Conservation (phyloP, 2,329 filamentous ascomycete species). For the Magnaporthiopsis rhizophila region DNA sequence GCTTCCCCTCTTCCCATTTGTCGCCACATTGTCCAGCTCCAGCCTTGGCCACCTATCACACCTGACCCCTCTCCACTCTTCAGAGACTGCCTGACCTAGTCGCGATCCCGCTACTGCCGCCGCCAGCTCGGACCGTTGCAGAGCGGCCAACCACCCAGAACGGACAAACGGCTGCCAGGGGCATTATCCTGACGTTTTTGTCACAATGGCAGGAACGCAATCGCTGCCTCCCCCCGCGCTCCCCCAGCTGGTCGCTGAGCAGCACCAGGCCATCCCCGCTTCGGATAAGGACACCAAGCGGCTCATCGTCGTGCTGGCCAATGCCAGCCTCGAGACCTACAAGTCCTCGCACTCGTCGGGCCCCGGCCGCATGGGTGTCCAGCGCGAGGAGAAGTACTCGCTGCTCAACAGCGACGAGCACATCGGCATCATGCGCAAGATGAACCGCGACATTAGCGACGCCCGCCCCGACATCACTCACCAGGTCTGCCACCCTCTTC, state of each 20-base stretch:
- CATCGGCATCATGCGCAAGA: conserved; percentile 98
- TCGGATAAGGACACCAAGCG: conserved; percentile 87
- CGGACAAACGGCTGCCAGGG: not conserved
- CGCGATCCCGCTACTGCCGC: not conserved
- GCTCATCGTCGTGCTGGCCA: conserved; percentile 91
- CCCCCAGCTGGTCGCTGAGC: conserved; percentile 87
- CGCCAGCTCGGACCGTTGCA: not conserved
- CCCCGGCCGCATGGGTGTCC: conserved; percentile 52
- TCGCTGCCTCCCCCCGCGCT: conserved; percentile 88
- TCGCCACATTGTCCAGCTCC: not conserved
- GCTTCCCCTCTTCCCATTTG: not conserved
- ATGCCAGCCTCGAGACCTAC: conserved; percentile 96
- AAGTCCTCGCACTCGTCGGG: conserved; percentile 69
- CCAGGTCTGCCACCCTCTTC: conserved; percentile 54
- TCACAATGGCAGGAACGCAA: conserved; percentile 65
- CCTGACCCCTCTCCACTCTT: not conserved
- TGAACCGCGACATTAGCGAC: conserved; percentile 98
- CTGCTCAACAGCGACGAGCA: conserved; percentile 98
- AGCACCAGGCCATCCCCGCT: conserved; percentile 73
- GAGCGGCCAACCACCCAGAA: not conserved
- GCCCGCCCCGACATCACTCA: conserved; percentile 96
- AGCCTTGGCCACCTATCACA: not conserved
- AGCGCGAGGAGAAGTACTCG: conserved; percentile 90
- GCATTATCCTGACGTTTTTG: not conserved
- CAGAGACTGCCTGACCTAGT: not conserved